Evolutionary conservation across 2,329 filamentous ascomycete species (phyloP), one percentile per base, ranked within the genome.

Genomic region (Oidium heveae): DNA sequence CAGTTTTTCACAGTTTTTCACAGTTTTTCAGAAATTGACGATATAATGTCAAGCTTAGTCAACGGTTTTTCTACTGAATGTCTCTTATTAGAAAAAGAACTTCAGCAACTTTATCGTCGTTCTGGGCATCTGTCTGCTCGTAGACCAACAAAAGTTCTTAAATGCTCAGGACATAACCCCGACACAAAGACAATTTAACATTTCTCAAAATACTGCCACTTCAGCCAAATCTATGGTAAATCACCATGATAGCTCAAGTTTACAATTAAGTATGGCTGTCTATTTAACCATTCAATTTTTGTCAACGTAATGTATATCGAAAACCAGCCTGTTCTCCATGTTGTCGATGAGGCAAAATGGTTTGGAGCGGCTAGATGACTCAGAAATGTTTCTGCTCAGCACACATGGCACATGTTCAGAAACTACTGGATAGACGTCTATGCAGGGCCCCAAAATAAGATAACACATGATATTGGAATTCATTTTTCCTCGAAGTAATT

Each of bases 401-500:
- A 39, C 37, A 41, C 28, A 12, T 56, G 52, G 34, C 22, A 56
- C 32, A 24, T 20, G 1, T 33, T 57, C 22, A 5, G 55, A 2
- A 24, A 18, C 1, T 57, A 43, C 37, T 57, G 41, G 50, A 55
- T 55, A 0, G 41, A 57, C 28, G 55, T 36, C 4, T 55, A 56
- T 34, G 13, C 47, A 9, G 37, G 55, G 1, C 55, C 47, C 1
- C 44, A 33, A 1, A n/a, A n/a, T n/a, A n/a, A n/a, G n/a, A n/a
- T n/a, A n/a, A n/a, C n/a, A n/a, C n/a, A n/a, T n/a, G n/a, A 50
- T 37, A 13, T 20, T 24, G 55, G 43, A n/a, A 52, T 41, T n/a
- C 54, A 54, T 28, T 55, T 57, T 22, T 22, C 54, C 3, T 54
- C 18, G n/a, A 54, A 52, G 28, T 39, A 57, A 41, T 55, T 57